Evolutionary conservation across 257 asterid genomes (phyloP).

Genomic region (Henckelia pumila): DNA sequence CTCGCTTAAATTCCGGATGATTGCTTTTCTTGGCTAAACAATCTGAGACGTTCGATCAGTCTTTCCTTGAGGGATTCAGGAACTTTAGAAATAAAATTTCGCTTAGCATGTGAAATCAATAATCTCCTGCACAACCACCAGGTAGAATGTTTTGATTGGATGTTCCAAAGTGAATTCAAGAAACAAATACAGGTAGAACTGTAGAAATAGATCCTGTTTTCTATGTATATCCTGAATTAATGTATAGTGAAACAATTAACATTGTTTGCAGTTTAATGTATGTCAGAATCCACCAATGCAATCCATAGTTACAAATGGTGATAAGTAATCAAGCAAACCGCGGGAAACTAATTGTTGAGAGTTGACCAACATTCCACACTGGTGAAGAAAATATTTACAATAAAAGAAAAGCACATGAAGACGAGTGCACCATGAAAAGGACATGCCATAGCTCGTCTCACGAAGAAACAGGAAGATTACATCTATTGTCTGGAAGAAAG

Average conservation of each 20-base stretch:
- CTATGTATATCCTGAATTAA: constrained; percentile 2
- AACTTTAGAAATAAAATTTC: constrained; percentile 49
- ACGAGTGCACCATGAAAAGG: background rate
- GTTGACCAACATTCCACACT: constrained; percentile 1
- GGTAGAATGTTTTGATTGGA: constrained; percentile 2
- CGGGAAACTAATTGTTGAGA: background rate
- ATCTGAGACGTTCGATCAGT: constrained; percentile 48
- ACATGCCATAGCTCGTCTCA: background rate
- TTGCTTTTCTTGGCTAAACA: constrained; percentile 54
- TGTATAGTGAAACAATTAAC: background rate
- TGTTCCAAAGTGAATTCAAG: constrained; percentile 5
- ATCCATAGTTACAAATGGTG: background rate
- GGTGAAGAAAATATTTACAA: background rate
- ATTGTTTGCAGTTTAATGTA: background rate
- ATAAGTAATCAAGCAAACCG: background rate
- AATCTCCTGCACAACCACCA: constrained; percentile 49
- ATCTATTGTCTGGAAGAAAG: background rate
- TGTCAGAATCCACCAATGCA: constrained; percentile 6
- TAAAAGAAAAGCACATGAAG: background rate
- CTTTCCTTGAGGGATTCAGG: constrained; percentile 69
- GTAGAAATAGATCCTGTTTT: background rate
- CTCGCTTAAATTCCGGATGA: constrained; percentile 35
- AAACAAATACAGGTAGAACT: constrained; percentile 7
- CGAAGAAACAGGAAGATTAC: background rate
- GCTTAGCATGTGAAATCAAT: constrained; percentile 64